Conservation (phyloP, 495 filamentous ascomycete species). For the Apodospora peruviana region DNA sequence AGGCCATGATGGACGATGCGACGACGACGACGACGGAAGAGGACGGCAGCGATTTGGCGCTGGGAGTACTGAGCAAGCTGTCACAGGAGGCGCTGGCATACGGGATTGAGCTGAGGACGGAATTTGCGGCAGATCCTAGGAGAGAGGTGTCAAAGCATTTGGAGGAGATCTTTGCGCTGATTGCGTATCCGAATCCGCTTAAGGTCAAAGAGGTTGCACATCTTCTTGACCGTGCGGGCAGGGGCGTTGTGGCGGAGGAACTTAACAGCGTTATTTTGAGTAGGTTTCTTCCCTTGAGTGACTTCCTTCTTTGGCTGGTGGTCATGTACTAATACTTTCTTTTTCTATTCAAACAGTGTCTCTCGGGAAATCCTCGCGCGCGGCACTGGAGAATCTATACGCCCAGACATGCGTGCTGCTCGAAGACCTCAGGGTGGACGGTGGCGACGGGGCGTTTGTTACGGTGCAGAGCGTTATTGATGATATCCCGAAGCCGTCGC, state of each 20-base stretch:
- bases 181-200: conserved; percentile 79
- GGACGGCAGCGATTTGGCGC: too few species aligned
- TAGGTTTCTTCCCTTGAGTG: conserved; percentile 43
- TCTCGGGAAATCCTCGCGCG: conserved; percentile 80
- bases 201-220: conserved; percentile 70
- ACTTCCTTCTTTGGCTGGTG: too few species aligned
- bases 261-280: conserved; percentile 90
- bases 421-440: conserved; percentile 73
- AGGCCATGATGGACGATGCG: conserved; percentile 36
- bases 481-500: conserved; percentile 25
- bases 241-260: conserved; percentile 84
- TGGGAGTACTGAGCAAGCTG: conserved; percentile 53
- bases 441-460: conserved; percentile 82
- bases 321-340: conserved; percentile 19
- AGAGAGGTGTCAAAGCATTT: conserved; percentile 67
- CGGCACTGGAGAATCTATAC: conserved; percentile 79
- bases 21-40: too few species aligned
- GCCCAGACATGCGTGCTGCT: conserved; percentile 84
- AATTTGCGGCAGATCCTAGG: conserved; percentile 67
- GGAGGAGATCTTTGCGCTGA: conserved; percentile 79
- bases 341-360: conserved; percentile 66
- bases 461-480: conserved; percentile 67
- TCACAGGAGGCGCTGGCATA: conserved; percentile 67
- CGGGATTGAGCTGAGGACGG: conserved; percentile 68
- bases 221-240: conserved; percentile 67